Evolutionary conservation across 441 rosid genomes (phyloP).

Genomic region (Croton setiger): DNA sequence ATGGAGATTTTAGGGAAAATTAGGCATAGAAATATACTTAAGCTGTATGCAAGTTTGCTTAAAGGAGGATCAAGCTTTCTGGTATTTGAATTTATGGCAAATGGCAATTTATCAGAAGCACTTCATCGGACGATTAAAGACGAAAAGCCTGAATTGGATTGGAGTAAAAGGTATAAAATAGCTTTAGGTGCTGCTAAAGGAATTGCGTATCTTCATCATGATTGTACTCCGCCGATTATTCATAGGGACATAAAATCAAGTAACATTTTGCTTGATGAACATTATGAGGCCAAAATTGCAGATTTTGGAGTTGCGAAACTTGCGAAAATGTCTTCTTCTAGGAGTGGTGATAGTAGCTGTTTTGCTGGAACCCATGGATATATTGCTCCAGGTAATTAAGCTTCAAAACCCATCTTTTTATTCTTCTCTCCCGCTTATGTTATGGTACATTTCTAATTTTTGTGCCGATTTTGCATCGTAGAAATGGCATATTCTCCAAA

Average conservation of each 20-base stretch:
- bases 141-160: constrained; percentile 53
- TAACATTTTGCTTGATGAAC: constrained; percentile 66
- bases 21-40: constrained; percentile 74
- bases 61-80: constrained; percentile 59
- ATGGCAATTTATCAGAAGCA: constrained; percentile 68
- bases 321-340: constrained; percentile 36
- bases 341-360: constrained; percentile 44
- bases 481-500: constrained; percentile 74
- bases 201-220: constrained; percentile 81
- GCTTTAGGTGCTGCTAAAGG: constrained; percentile 85
- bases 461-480: constrained; percentile 25
- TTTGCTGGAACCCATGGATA: constrained; percentile 88
- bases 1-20: constrained; percentile 77
- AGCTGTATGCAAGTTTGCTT: constrained; percentile 67
- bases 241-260: no score
- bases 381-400: constrained; percentile 91
- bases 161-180: constrained; percentile 64
- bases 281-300: constrained; percentile 73
- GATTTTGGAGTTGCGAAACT: constrained; percentile 87
- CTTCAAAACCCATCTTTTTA: constrained; percentile 6
- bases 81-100: constrained; percentile 79
- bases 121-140: constrained; percentile 54
- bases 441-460: neutral
- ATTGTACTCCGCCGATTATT: constrained; percentile 73
- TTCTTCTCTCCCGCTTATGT: no score